Evolutionary conservation across 192 early-diverging fungal genomes (phyloP), one percentile per base, ranked within the genome.

Genomic region (Paraglomus brasilianum): DNA sequence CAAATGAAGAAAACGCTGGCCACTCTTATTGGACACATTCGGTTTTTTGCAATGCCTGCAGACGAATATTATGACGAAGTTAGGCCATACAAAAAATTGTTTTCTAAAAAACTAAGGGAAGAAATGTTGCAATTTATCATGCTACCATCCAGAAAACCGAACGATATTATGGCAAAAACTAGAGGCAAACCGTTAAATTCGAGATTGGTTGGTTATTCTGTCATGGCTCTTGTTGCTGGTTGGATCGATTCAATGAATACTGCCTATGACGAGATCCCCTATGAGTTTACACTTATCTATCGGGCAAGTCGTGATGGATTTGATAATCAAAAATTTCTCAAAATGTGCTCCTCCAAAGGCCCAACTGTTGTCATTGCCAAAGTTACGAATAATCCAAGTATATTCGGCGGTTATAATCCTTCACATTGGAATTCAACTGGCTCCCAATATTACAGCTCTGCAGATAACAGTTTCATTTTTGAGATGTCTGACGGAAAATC

Each of bases 291-390:
- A 47, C 47, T 63, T 30, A 24, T 63, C 4, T 11, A 47, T 15
- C 41, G 61, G 14, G 61, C 43, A 46, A 63, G 42, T 45, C 41
- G 61, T 15, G 61, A 63, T 63, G 61, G 61, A 46, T 63, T 63
- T 7, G 44, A 42, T 46, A 13, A 42, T 11, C 17, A 42, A 2
- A 14, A 42, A 21, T 63, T 63, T 22, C 61, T 36, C 22, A 14
- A 17, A n/a, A 44, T 13, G 36, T 63, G 61, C 44, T 42, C 44
- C 47, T 45, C 36, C 8, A 42, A 63, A 45, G 61, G 61, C 5
- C 36, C 61, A 56, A 56, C 53, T 22, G 53, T 56, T 11, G 53
- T 56, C 11, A 21, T 56, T 10, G 53, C 21, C 0, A 21, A 56
- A 21, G 2, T 56, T 30, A 56, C 15, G 19, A 4, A 21, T 19